Percentiles rank a stretch among this genome's conserved stretches.
Evolutionary conservation across 1,284 basidiomycete genomes (phyloP).

Genomic region (Rhodotorula sp.): DNA sequence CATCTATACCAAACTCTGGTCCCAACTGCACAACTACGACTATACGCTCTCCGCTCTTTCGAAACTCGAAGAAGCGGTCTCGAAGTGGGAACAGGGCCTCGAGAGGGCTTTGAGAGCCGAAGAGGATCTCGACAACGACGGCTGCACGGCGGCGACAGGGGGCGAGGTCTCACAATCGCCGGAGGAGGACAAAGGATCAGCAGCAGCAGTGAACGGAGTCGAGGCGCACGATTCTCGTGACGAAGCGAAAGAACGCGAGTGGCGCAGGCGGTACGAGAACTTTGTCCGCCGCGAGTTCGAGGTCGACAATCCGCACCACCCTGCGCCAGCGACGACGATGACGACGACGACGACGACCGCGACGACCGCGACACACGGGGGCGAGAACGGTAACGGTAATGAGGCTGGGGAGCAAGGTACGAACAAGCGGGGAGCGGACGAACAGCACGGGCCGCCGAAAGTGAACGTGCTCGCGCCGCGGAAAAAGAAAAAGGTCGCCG

Average conservation of each 20-base stretch:
- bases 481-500: constrained; percentile 40
- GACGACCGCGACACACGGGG: background rate
- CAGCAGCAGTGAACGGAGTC: background rate
- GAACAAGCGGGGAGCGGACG: background rate
- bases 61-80: background rate
- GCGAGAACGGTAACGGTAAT: background rate
- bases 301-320: constrained; percentile 8
- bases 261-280: background rate
- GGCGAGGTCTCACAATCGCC: background rate
- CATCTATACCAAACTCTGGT: constrained; percentile 42
- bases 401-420: too few relatives aligned
- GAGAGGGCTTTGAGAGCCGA: constrained; percentile 1
- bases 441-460: constrained; percentile 6
- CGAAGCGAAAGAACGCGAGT: constrained; percentile 3
- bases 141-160: background rate
- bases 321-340: background rate
- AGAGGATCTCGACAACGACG: background rate
- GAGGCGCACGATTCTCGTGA: constrained; percentile 6
- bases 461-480: constrained; percentile 41
- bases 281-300: constrained; percentile 4
- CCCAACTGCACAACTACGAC: constrained; percentile 43
- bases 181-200: constrained; percentile 2
- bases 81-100: constrained; percentile 27
- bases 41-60: constrained; percentile 24
- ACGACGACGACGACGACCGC: too few relatives aligned